Conservation (phyloP, 148 eudicot genomes). For the Chenopodium formosanum region DNA sequence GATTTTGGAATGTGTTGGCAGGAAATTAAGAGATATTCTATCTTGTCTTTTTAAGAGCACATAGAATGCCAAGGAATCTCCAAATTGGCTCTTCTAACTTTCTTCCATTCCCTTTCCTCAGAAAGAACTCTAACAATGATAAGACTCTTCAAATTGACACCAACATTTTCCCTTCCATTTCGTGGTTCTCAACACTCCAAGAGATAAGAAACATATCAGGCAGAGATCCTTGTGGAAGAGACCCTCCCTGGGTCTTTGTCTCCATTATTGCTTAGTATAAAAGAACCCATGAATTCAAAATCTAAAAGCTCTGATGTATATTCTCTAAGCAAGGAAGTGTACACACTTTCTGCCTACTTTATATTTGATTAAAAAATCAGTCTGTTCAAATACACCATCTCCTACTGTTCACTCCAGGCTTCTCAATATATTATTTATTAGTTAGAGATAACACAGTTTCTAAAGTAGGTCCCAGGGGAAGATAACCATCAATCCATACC, state of each 20-base stretch:
- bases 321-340: not conserved
- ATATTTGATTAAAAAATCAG: not conserved
- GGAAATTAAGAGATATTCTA: not conserved
- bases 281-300: not conserved
- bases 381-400: not conserved
- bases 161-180: not conserved
- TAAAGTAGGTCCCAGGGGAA: not conserved
- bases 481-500: not conserved
- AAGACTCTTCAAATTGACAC: not conserved
- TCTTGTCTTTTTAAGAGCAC: not conserved
- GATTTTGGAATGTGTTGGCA: not conserved
- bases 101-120: not conserved
- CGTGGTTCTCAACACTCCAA: not conserved
- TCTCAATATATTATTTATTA: not conserved
- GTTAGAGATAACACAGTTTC: not conserved
- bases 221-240: not conserved
- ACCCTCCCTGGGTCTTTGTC: not conserved
- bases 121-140: not conserved
- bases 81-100: not conserved
- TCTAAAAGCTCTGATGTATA: not conserved
- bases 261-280: not conserved
- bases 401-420: not conserved
- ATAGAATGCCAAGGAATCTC: not conserved
- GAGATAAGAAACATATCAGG: not conserved
- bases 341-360: not conserved